Evolutionary conservation across 2,329 filamentous ascomycete genomes (phyloP).

Genomic region (Colletotrichum graminicola): DNA sequence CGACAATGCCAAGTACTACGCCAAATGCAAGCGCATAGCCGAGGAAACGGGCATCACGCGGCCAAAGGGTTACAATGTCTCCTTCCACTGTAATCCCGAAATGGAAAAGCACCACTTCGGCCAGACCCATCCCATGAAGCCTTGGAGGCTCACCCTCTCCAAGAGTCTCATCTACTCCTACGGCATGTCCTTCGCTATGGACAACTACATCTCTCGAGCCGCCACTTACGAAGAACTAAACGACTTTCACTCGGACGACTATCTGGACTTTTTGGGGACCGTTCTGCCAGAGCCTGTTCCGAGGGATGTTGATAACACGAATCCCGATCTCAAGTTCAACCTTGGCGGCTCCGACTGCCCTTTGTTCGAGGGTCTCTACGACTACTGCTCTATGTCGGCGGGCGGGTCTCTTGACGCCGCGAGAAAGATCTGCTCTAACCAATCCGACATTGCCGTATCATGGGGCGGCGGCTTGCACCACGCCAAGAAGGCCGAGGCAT

Average conservation of each 20-base stretch:
- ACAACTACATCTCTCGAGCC: conserved; percentile 86
- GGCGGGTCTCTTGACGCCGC: conserved; percentile 93
- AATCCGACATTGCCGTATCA: conserved; percentile 96
- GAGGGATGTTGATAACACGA: conserved; percentile 73
- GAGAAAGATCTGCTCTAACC: conserved; percentile 84
- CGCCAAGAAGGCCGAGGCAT: conserved; percentile 93
- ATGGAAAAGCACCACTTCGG: conserved; percentile 99
- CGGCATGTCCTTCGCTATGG: conserved; percentile 97
- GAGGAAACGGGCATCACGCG: conserved; percentile 78
- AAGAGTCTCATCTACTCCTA: conserved; percentile 96
- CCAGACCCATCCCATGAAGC: conserved; percentile 98
- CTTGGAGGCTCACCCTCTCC: conserved; percentile 94
- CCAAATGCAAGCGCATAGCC: conserved; percentile 68
- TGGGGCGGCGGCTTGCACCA: conserved; percentile 98
- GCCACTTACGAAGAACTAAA: conserved; percentile 90
- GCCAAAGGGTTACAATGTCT: conserved; percentile 90
- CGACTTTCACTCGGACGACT: conserved; percentile 88
- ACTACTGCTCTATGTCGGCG: conserved; percentile 94
- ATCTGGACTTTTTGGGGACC: conserved; percentile 87
- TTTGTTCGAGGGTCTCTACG: conserved; percentile 94
- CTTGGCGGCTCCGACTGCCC: conserved; percentile 93
- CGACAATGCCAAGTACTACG: conserved; percentile 68
- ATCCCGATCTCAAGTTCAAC: conserved; percentile 81
- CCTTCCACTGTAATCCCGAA: conserved; percentile 93
- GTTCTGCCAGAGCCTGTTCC: conserved; percentile 74